These are phyloP conservation scores for Xylariales sp. DNA, from an alignment of 2,329 filamentous ascomycete species.

Conservation along the genomic window DNA sequence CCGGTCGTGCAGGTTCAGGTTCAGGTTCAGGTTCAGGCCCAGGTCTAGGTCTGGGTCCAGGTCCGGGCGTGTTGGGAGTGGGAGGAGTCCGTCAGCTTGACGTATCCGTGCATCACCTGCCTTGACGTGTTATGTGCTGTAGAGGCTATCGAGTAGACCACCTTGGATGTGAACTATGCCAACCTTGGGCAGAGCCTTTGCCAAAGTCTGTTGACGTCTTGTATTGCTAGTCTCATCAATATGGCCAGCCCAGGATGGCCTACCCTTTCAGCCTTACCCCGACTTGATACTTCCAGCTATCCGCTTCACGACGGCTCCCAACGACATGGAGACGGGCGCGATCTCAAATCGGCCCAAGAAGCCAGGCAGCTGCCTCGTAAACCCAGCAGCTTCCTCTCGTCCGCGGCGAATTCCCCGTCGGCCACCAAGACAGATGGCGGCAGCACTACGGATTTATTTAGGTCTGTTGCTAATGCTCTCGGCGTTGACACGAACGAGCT, in stretches of 20 bases:
- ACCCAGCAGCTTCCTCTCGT: constrained; percentile 37
- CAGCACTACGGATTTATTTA: constrained; percentile 40
- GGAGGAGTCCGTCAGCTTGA: constrained; percentile 27
- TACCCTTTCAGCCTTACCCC: constrained; percentile 33
- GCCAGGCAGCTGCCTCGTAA: constrained; percentile 27
- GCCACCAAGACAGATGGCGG: constrained; percentile 24
- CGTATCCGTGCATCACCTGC: constrained; percentile 4
- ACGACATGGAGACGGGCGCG: constrained; percentile 12
- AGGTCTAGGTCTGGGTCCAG: constrained; percentile 13
- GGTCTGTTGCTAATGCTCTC: constrained; percentile 47
- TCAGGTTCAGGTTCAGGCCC: neutral
- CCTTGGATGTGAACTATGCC: constrained; percentile 31
- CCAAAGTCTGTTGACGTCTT: constrained; percentile 34
- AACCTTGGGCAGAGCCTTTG: constrained; percentile 18
- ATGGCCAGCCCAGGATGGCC: constrained; percentile 39
- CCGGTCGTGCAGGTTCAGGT: constrained; percentile 18
- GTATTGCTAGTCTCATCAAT: constrained; percentile 22
- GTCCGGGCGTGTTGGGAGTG: constrained; percentile 17
- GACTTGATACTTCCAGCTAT: constrained; percentile 35
- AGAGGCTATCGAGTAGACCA: constrained; percentile 18
- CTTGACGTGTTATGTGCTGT: constrained; percentile 29
- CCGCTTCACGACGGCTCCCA: constrained; percentile 16
- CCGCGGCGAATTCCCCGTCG: constrained; percentile 40
- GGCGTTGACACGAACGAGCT: constrained; percentile 47
- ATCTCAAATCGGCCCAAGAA: constrained; percentile 27